These are phyloP conservation scores for Eucalyptus globulus DNA, from an alignment of 345 rosid genomes.

Conservation along the genomic window DNA sequence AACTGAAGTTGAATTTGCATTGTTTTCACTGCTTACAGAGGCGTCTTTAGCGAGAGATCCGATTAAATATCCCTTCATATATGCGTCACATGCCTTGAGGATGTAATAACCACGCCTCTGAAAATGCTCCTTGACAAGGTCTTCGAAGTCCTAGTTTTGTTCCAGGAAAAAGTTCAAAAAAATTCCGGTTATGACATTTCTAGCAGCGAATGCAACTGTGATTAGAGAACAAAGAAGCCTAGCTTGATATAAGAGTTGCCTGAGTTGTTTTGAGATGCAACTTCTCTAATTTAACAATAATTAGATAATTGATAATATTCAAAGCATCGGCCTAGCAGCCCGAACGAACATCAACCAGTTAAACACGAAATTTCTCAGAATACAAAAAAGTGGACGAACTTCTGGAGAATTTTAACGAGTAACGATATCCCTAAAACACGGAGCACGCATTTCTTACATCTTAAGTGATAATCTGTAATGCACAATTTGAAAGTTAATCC, in stretches of 20 bases:
- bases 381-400: not conserved
- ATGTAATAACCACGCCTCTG: constrained; percentile 72
- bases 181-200: not conserved
- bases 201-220: not conserved
- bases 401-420: not conserved
- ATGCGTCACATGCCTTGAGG: constrained; percentile 89
- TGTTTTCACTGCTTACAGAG: constrained; percentile 19
- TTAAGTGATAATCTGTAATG: not conserved
- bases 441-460: not conserved
- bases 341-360: not conserved
- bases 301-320: not conserved
- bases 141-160: constrained; percentile 60
- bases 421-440: not conserved
- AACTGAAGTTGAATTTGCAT: constrained; percentile 60
- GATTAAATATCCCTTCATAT: constrained; percentile 83
- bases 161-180: not conserved
- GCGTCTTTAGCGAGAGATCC: constrained; percentile 84
- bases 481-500: not conserved
- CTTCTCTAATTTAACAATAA: not conserved
- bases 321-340: not conserved
- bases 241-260: not conserved
- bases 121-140: constrained; percentile 69
- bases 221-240: not conserved
- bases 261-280: not conserved
- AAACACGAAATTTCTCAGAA: not conserved